Evolutionary conservation across 2,329 filamentous ascomycete genomes (phyloP), one percentile per base, ranked within the genome.

Genomic region (Colletotrichum tropicale): DNA sequence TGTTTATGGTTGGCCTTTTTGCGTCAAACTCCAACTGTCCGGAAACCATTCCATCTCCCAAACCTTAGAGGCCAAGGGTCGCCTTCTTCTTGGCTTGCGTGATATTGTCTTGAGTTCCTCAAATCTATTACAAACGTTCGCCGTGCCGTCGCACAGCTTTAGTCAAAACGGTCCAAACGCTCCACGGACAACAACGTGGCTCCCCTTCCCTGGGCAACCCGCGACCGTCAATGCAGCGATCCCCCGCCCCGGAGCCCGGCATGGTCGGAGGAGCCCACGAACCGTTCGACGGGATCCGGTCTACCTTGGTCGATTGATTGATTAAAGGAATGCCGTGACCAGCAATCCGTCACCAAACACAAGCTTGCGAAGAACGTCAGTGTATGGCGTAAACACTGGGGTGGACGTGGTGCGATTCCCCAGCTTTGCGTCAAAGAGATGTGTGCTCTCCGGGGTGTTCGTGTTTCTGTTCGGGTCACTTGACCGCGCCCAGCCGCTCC

Each of bases 401-500:
- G n/a, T 21, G 6, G 10, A 21, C n/a, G n/a, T 52, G 43, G n/a
- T 52, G 43, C 43, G n/a, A 52, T 52, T 52, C 43, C n/a, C 43
- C 43, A 13, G 43, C 43, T 21, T 52, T 52, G n/a, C 43, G 12
- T 52, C n/a, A 52, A 52, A 8, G 43, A 52, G 43, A 52, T 21
- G 43, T 21, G 43, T 52, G 18, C 10, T 21, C 43, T 38, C 32
- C 38, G 67, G 66, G 56, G 26, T 52, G 43, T 61, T 62, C 8
- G 56, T 70, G 67, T 70, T 62, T 70, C 67, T 36, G 24, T 52
- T 70, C 66, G 52, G 32, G 67, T 70, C 67, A 70, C 56, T 70
- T 70, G 67, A 70, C 67, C 67, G 18, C 36, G 18, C 36, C 67
- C 67, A 62, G 67, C 67, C 67, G 67, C 34, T 52, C 56, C 36